Evolutionary conservation across 2,329 filamentous ascomycete genomes (phyloP), one percentile per base, ranked within the genome.

Genomic region (Phialocephala subalpina): DNA sequence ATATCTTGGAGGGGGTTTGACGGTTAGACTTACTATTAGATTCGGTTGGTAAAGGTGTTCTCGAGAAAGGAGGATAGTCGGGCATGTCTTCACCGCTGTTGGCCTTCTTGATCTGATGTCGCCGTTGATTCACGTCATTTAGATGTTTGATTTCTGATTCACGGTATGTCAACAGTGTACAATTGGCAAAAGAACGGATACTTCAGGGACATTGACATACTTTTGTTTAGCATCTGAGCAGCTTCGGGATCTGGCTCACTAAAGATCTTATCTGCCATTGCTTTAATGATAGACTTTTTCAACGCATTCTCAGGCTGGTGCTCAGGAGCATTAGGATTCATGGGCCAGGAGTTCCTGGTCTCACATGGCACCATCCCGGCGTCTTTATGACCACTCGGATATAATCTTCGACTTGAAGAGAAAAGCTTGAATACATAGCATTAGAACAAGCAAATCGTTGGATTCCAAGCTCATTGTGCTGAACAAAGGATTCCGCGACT

Each of bases 241-340:
- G 60, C 62, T 33, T 47, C 52, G 8, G 38, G 8, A 35, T 69
- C 65, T 5, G 65, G 60, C n/a, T 58, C 36, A 25, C 67, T 67
- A 7, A 62, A 67, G 20, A 67, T 36, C 52, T 67, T 67, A 4
- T 65, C 60, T n/a, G 55, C 53, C 38, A 63, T 59, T 12, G 35
- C 53, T 14, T 25, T 55, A n/a, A 69, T 64, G 20, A 67, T 53
- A 29, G 47, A 27, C 1, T 49, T 38, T 57, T 62, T 42, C 22
- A 27, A 52, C 7, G 56, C 61, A 12, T 61, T 35, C 6, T 36
- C 33, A 11, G 61, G 63, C 18, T 63, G 65, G 35, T 66, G 68
- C 49, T 64, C 63, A 12, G 67, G 67, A n/a, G 67, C 67, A 36
- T 69, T 66, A 18, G 58, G 60, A 25, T 67, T 69, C 67, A 67